Base-by-base conservation (phyloP, 2,329 filamentous ascomycete species). In the Fusarium sp. region DNA sequence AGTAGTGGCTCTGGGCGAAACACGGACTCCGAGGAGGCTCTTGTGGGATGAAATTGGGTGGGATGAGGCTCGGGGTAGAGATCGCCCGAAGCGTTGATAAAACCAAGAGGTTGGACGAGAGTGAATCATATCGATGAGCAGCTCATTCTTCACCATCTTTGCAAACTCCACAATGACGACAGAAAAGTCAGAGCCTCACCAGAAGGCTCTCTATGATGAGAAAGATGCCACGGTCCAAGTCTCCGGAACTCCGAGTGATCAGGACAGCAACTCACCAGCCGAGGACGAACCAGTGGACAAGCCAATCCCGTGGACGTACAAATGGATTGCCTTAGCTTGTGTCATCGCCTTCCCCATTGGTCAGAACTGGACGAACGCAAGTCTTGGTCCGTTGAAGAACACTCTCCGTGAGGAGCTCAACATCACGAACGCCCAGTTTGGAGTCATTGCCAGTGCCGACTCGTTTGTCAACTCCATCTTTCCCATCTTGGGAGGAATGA, bases 401-500 rank as follows among this genome's bases (percentile, higher is more conserved):
- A 78, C 74, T 6, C 59, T 78, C 1, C 76, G 76, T 12, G 63
- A 72, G 8, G 75, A 78, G 45, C 65, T 78, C 17, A 66, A 63
- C 10, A 74, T 78, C 45, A 77, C 58, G n/a, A 78, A 78, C 25
- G 68, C 75, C 8, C 76, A 78, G 47, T 77, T 78, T 52, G 76
- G 74, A n/a, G 75, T 78, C 25, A 76, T 78, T 27, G 65, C 63
- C 66, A 78, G 72, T 52, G 75, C 76, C 10, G 76, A 78, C 47
- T 63, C 76, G 11, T 77, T 78, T 32, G 73, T 78, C 52, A 78
- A 78, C 65, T 70, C 75, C 12, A 64, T 77, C n/a, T 76, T 78
- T 27, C 74, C 76, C 15, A 78, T 77, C 9, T 11, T 76, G 3
- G 75, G 75, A 1, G 74, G 76, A 6, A 40, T 78, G 59, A 69